Conservation (phyloP, 192 early-diverging fungal genomes). For the Glomus cerebriforme region DNA sequence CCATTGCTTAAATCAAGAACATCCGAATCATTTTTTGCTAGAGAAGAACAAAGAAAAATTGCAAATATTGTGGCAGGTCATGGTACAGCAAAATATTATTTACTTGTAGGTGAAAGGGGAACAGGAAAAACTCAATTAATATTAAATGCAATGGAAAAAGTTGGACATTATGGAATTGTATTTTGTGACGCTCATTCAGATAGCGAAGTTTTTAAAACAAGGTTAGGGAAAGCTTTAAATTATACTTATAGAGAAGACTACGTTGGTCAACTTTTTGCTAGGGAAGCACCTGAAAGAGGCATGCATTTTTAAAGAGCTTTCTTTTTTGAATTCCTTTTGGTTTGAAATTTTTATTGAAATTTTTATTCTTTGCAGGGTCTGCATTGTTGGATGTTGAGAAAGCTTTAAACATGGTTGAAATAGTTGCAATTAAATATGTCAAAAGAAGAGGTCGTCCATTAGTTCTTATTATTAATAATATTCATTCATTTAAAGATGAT, state of each 20-base stretch:
- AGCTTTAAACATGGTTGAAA: slow-evolving; percentile 29
- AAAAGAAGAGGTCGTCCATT: not conserved
- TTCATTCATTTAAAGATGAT: slow-evolving; percentile 32
- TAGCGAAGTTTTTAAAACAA: slow-evolving; percentile 30
- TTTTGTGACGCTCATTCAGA: slow-evolving; percentile 33
- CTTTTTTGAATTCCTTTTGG: not conserved
- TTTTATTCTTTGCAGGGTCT: slow-evolving; percentile 6
- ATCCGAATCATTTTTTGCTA: slow-evolving; percentile 1
- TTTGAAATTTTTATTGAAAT: not conserved
- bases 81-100: slow-evolving; percentile 13
- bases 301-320: not conserved
- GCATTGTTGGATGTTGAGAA: slow-evolving; percentile 31
- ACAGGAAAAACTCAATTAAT: slow-evolving; percentile 33
- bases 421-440: slow-evolving; percentile 16
- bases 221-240: slow-evolving; percentile 23
- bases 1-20: slow-evolving; percentile 21
- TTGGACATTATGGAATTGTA: slow-evolving; percentile 25
- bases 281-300: slow-evolving; percentile 33
- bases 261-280: slow-evolving; percentile 31
- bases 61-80: not conserved
- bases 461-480: slow-evolving; percentile 31
- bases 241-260: slow-evolving; percentile 34
- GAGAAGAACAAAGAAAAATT: slow-evolving; percentile 11
- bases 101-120: slow-evolving; percentile 29
- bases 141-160: slow-evolving; percentile 31